Base-by-base conservation (phyloP, 768 basidiomycete species). In the Lactarius evosmus region DNA sequence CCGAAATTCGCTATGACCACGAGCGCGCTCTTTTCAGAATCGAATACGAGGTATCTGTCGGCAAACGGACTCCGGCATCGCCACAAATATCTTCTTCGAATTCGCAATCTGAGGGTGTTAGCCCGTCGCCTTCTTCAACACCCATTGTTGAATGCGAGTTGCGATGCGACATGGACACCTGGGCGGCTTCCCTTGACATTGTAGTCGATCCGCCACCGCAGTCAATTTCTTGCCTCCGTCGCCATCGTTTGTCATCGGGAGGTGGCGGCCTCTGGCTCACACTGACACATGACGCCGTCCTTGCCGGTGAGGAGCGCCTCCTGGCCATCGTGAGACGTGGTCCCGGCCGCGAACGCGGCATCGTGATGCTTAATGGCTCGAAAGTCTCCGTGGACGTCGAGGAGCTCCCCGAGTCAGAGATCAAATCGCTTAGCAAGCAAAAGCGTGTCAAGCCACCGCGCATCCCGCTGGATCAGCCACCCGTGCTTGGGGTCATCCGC, bases 251-350 rank as follows among this genome's bases (percentile, higher is more conserved):
- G 6, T 93, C 93, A 1, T 77, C 82, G 4, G 87, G 89, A 36
- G 96, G 96, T 3, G 95, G 96, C 17, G 97, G 97, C 0, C 75
- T 97, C 22, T 99, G 97, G 97, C 74, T 99, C 30, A 95, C 93
- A 0, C 79, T 98, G 69, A 89, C 85, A 5, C 95, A 98, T 69
- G 91, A 96, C 66, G 84, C 85, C 1, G 74, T 87, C n/a, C 84
- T 86, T 67, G 81, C 88, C 7, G 85, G 86, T 25, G 87, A 91
- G 44, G 94, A 95, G 60, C 83, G 88, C 54, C 77, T 95, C 0
- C 76, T 87, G 54, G 82, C 82, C 14, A 86, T 94, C 63, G 86
- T 96, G 8, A 83, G 91, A 22, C 82, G 87, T 30, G 91, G 88
- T 1, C 85, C 88, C 0, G 73, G 77, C 50, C 75, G 77, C 27